These are phyloP conservation scores for Periconia digitata DNA, from an alignment of 2,329 filamentous ascomycete genomes.

Conservation along the genomic window DNA sequence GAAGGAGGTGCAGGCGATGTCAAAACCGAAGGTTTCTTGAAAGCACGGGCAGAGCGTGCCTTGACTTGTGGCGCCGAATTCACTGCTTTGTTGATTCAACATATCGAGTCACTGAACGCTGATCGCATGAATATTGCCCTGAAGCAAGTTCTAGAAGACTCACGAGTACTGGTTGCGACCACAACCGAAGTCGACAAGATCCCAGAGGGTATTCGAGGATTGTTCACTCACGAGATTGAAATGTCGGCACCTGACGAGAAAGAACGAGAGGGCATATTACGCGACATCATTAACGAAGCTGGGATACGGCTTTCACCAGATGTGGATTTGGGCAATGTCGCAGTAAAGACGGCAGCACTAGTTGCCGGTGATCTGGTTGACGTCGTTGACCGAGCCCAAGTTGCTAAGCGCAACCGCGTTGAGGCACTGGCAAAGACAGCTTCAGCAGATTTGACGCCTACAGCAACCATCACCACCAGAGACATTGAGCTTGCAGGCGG, in stretches of 20 bases:
- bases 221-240: constrained; percentile 95
- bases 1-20: constrained; percentile 87
- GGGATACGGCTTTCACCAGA: constrained; percentile 77
- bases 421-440: constrained; percentile 65
- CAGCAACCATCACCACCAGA: constrained; percentile 61
- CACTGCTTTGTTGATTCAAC: constrained; percentile 82
- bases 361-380: constrained; percentile 94
- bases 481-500: constrained; percentile 91
- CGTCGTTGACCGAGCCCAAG: constrained; percentile 84
- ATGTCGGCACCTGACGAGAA: constrained; percentile 90
- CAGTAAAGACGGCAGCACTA: constrained; percentile 91
- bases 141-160: constrained; percentile 78
- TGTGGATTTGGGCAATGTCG: constrained; percentile 81
- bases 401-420: constrained; percentile 74
- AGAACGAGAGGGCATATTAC: constrained; percentile 85
- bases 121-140: constrained; percentile 86
- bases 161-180: constrained; percentile 84
- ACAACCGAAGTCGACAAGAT: constrained; percentile 95
- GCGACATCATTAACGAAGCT: constrained; percentile 73
- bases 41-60: constrained; percentile 83
- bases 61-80: constrained; percentile 83
- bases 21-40: constrained; percentile 89
- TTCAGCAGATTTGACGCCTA: constrained; percentile 35
- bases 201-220: constrained; percentile 81
- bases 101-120: constrained; percentile 87